Evolutionary conservation across 164 flowering plant species (phyloP), one percentile per base, ranked within the genome.

Genomic region (Paratinospora sagittata): DNA sequence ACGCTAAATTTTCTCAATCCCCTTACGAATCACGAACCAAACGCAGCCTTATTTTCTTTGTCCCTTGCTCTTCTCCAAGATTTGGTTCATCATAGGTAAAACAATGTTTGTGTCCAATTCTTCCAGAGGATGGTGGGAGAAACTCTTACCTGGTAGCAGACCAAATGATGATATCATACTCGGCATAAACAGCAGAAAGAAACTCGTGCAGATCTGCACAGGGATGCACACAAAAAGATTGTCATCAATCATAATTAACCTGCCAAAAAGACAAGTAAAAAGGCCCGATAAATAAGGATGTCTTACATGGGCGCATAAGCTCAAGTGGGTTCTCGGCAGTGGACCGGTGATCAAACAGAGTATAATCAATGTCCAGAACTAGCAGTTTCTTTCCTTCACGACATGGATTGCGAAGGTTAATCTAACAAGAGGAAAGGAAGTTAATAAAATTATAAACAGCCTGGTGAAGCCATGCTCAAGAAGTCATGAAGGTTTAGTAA

Each of bases 81-180:
- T 27, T 27, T 62, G 36, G 26, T 10, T 4, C 13, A 49, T 30
- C 24, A 4, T 30, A 19, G 19, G 23, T n/a, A 33, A 2, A 23
- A 13, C 70, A 6, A 36, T 30, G 27, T 27, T 16, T 30, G 11
- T 19, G 13, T 60, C n/a, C 58, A 13, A 45, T 45, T 41, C 62
- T 55, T 27, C 21, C 14, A 43, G 41, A 62, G 41, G 34, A 72
- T 2, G 12, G 27, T 39, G 41, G 41, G 47, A 6, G n/a, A 60
- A 60, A 68, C 72, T 10, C 80, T 71, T 21, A 92, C 99, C 92
- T 89, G 75, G 98, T 96, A 67, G 98, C 98, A 69, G 98, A 96
- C 99, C 99, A 96, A 75, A 96, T 96, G 68, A 93, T 90, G 73
- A 96, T 91, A 81, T 96, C 99, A 82, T 91, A 96, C 79, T 93